Base-by-base conservation (phyloP, 1,284 basidiomycete species). In the Tilletia indica region DNA sequence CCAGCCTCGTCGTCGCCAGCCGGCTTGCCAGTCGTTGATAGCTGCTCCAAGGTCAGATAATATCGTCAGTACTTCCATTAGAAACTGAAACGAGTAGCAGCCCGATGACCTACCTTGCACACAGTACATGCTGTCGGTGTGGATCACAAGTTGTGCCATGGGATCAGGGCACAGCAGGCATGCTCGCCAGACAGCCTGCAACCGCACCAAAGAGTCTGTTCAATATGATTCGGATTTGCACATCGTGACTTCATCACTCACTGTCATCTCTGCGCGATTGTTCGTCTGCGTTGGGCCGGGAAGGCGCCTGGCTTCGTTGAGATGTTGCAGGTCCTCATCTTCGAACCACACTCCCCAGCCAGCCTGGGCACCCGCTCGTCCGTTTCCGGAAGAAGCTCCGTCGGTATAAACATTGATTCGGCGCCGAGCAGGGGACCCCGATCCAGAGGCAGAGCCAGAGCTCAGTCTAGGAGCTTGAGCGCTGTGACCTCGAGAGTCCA, bases 261-360 rank as follows among this genome's bases (percentile, higher is more conserved):
- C 92, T 75, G 92, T 90, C 38, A 95, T 87, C 82, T 95, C 93
- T 2, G 92, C 93, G 14, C 92, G 87, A 75, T 95, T 94, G 82
- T 95, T 95, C 0, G 93, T 94, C 82, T 94, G 93, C 63, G 73
- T 39, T 11, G 85, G 86, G 1, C 93, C 93, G 1, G 92, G 91
- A 76, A 92, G 91, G 25, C 93, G 87, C 77, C 92, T 91, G 0
- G 90, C 87, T 2, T 93, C 83, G 79, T 93, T 93, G 68, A 92
- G 92, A 70, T 38, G 61, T 19, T 58, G 67, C 42, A 68, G 71
- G 12, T 68, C 42, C 3, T 73, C 45, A 34, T 77, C 72, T 42
- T 72, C 74, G 67, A 77, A 83, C 71, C 74, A 83, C 12, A 83
- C 80, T 2, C 78, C 82, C 72, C 77, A 83, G 6, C 82, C 82